Evolutionary conservation across 345 rosid genomes (phyloP).

Genomic region (Aquilaria sinensis): DNA sequence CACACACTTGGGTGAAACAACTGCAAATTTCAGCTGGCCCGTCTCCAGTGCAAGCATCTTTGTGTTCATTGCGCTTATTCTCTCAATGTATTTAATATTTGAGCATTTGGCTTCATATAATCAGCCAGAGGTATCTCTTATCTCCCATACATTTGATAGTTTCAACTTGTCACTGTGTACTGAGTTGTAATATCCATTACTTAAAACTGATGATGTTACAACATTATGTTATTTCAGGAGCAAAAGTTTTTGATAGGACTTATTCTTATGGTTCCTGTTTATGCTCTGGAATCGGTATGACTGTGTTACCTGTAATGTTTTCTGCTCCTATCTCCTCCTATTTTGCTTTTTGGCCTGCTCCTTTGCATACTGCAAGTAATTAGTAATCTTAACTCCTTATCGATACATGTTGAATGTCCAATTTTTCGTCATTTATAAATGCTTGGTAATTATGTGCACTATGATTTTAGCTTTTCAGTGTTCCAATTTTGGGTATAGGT

Average conservation of each 20-base stretch:
- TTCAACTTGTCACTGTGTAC: not conserved
- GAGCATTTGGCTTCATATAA: constrained; percentile 92
- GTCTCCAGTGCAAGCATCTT: constrained; percentile 83
- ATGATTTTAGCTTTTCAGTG: too few species aligned
- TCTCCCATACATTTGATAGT: not conserved
- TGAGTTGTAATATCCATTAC: not conserved
- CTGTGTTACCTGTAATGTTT: not conserved
- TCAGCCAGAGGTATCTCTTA: constrained; percentile 78
- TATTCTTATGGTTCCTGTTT: constrained; percentile 96
- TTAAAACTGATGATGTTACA: constrained; percentile 3
- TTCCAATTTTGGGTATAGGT: too few species aligned
- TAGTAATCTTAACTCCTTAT: too few species aligned
- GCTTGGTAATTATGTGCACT: not conserved
- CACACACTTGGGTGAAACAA: constrained; percentile 34
- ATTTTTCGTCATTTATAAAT: too few species aligned
- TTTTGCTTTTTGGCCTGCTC: constrained; percentile 1
- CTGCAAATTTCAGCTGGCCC: constrained; percentile 58
- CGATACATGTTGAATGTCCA: too few species aligned
- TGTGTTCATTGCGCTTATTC: constrained; percentile 65
- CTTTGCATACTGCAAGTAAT: not conserved
- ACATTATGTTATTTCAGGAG: constrained; percentile 56
- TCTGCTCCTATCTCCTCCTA: not conserved
- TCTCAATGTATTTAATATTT: constrained; percentile 82
- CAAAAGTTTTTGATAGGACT: constrained; percentile 95
- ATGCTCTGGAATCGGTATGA: constrained; percentile 92